Percentiles rank a stretch among this genome's conserved stretches.
phyloP scores from a whole-genome alignment of 2,329 filamentous ascomycete species.

The Lachnellula arida region DNA sequence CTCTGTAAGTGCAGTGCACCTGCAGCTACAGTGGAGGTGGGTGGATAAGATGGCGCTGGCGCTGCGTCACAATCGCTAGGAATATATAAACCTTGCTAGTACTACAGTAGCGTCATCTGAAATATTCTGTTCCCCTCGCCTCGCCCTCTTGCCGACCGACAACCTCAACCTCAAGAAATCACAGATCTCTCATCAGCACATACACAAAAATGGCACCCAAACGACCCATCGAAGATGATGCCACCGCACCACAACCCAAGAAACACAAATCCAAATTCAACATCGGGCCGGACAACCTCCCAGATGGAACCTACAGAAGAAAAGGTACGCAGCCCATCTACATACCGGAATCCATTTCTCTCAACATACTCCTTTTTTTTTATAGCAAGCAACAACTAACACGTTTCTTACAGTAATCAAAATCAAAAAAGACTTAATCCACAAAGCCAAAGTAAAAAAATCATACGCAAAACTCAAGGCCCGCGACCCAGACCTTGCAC shows the following conservation, averaged over 20 bases:
- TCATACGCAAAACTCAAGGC: conserved; percentile 84
- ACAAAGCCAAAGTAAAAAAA: conserved; percentile 91
- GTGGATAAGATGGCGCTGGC: too few species aligned
- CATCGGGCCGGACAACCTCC: conserved; percentile 84
- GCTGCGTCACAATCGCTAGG: too few species aligned
- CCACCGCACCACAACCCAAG: conserved; percentile 39
- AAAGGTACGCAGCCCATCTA: conserved; percentile 50
- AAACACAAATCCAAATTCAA: conserved; percentile 68
- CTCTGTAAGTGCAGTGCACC: too few species aligned
- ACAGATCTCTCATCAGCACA: neutral
- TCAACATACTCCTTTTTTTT: neutral
- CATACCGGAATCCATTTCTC: neutral
- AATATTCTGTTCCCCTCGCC: neutral
- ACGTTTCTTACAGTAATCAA: conserved; percentile 59
- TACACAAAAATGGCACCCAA: conserved; percentile 53
- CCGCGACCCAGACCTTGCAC: conserved; percentile 26
- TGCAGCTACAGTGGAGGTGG: too few species aligned
- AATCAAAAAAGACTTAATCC: conserved; percentile 83
- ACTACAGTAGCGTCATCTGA: too few species aligned
- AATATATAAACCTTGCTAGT: neutral
- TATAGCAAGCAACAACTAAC: neutral
- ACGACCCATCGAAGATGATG: conserved; percentile 45
- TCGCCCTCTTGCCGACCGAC: neutral
- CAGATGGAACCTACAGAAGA: conserved; percentile 81
- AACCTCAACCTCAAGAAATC: neutral